These are phyloP conservation scores for Cryptosporidium baileyi DNA, from an alignment of 169 alveolate genomes.

Conservation along the genomic window DNA sequence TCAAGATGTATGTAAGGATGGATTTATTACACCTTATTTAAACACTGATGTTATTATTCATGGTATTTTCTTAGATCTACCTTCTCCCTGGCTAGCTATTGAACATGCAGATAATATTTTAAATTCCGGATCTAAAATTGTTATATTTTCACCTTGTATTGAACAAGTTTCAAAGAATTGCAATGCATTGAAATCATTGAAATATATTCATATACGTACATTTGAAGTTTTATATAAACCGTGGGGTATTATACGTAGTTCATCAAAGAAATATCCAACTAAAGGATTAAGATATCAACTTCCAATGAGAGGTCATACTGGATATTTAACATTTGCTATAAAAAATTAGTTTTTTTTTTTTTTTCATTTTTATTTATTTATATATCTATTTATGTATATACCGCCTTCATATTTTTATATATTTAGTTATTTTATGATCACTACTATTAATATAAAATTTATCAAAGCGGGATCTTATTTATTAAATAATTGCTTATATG, in stretches of 20 bases:
- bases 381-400: not conserved
- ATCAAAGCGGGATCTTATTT: no score
- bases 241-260: constrained; percentile 80
- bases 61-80: constrained; percentile 87
- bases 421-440: not conserved
- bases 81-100: constrained; percentile 90
- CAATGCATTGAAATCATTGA: constrained; percentile 28
- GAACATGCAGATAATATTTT: constrained; percentile 78
- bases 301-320: constrained; percentile 69
- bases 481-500: no score
- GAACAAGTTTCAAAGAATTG: constrained; percentile 87
- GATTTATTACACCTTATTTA: constrained; percentile 72
- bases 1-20: constrained; percentile 81
- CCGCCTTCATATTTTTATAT: not conserved
- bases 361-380: not conserved
- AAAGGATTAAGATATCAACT: constrained; percentile 63
- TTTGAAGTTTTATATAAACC: constrained; percentile 84
- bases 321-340: constrained; percentile 59
- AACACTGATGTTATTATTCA: constrained; percentile 75
- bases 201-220: constrained; percentile 79
- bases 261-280: constrained; percentile 16
- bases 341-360: not conserved
- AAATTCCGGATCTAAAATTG: constrained; percentile 81
- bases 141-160: constrained; percentile 87
- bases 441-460: not conserved